A percentile compares a stretch with the other conserved stretches of the same genome.
Evolutionary conservation across 2,329 filamentous ascomycete species (phyloP).

Genomic region (Sphaerulina populicola): DNA sequence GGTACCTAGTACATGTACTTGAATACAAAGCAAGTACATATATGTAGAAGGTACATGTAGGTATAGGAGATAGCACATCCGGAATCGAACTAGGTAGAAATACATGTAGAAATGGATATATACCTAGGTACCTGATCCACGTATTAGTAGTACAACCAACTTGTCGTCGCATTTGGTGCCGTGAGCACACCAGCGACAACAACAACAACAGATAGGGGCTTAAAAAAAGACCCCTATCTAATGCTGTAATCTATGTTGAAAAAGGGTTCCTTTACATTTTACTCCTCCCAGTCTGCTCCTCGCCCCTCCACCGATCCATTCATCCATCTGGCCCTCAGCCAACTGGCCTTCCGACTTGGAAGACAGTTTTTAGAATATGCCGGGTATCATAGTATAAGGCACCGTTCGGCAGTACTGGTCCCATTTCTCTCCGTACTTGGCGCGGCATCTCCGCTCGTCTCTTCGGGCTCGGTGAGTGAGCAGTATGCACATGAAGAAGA

Average conservation of each 20-base stretch:
- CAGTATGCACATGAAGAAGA: conserved; percentile 18
- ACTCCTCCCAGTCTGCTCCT: too few relatives aligned
- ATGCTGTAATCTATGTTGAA: not conserved
- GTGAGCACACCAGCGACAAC: too few relatives aligned
- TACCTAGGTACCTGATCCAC: too few relatives aligned
- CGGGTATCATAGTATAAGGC: conserved; percentile 17
- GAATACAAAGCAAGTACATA: too few relatives aligned
- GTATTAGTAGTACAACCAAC: not conserved
- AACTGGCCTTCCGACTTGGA: not conserved
- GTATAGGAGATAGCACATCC: too few relatives aligned
- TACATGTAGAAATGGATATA: too few relatives aligned
- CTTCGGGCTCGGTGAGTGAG: conserved; percentile 12
- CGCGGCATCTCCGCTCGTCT: conserved; percentile 16
- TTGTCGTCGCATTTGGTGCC: too few relatives aligned
- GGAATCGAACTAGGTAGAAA: too few relatives aligned
- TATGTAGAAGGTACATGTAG: too few relatives aligned
- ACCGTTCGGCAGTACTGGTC: conserved; percentile 17
- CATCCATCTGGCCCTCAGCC: not conserved
- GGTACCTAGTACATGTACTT: too few relatives aligned
- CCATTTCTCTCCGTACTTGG: conserved; percentile 19
- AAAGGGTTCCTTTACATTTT: not conserved
- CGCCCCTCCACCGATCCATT: not conserved
- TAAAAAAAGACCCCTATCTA: too few relatives aligned
- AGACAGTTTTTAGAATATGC: conserved; percentile 6
- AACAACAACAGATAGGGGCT: too few relatives aligned